A percentile compares a stretch with the other conserved stretches of the same genome.
Evolutionary conservation across 2,329 filamentous ascomycete genomes (phyloP).

Genomic region (Monosporascus sp.): DNA sequence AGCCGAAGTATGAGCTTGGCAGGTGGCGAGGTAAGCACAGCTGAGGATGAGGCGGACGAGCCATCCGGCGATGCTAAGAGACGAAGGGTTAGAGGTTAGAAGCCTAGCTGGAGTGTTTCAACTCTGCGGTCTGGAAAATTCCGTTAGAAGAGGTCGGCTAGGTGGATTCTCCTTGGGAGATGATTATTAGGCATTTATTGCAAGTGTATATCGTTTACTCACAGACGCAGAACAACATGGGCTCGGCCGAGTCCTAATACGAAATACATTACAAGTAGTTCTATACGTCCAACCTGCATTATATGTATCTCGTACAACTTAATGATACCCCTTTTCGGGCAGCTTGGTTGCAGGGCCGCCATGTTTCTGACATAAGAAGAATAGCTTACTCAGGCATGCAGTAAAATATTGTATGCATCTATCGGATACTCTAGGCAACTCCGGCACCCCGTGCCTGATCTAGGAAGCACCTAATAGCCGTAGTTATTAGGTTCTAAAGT

Average conservation of each 20-base stretch:
- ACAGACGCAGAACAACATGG: background rate
- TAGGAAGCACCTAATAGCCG: too few relatives aligned
- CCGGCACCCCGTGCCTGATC: too few relatives aligned
- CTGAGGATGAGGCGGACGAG: conserved; percentile 45
- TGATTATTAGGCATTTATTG: background rate
- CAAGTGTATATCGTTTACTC: background rate
- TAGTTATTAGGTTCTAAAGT: too few relatives aligned
- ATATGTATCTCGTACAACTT: too few relatives aligned
- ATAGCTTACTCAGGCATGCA: too few relatives aligned
- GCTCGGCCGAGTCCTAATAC: background rate
- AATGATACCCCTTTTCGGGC: too few relatives aligned
- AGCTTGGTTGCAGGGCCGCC: too few relatives aligned
- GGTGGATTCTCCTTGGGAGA: background rate
- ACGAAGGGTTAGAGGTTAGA: conserved; percentile 26
- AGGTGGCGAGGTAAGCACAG: conserved; percentile 38
- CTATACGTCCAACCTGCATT: background rate
- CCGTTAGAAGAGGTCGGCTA: background rate
- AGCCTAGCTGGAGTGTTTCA: background rate
- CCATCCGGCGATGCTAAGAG: conserved; percentile 35
- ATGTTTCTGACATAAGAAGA: too few relatives aligned
- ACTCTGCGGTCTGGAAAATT: background rate
- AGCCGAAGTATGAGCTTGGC: conserved; percentile 28
- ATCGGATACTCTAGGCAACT: too few relatives aligned
- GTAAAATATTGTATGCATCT: too few relatives aligned
- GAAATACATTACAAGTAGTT: background rate